A percentile compares a stretch with the other conserved stretches of the same genome.
Conservation (phyloP, 768 basidiomycete genomes). For the Lyophyllum semitale region DNA sequence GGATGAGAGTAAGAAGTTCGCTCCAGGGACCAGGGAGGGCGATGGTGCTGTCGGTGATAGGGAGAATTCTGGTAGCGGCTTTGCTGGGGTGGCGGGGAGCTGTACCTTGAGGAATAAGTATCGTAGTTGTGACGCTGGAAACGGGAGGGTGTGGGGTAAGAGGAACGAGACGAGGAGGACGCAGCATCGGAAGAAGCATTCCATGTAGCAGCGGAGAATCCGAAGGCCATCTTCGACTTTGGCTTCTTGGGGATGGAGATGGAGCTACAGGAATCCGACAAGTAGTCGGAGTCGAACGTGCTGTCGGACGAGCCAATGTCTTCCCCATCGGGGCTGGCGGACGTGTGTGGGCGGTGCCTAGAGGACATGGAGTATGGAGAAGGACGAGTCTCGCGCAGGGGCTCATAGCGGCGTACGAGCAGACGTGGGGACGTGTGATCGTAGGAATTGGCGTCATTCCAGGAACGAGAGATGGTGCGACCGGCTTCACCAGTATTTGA, state of each 20-base stretch:
- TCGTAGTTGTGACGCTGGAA: neutral
- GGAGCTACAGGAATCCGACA: neutral
- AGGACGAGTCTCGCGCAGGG: neutral
- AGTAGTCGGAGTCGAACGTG: neutral
- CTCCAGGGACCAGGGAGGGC: no score
- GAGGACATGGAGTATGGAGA: neutral
- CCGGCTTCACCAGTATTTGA: neutral
- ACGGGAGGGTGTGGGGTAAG: neutral
- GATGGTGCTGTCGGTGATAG: no score
- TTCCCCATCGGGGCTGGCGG: slow-evolving; percentile 3
- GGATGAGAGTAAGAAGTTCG: neutral
- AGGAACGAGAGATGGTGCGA: neutral
- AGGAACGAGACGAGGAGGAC: neutral
- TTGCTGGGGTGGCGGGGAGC: no score
- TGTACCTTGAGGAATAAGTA: no score
- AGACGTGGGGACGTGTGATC: neutral
- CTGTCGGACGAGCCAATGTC: slow-evolving; percentile 6
- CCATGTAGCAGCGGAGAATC: neutral
- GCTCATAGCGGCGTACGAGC: neutral
- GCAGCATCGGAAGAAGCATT: no score
- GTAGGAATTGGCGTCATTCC: neutral
- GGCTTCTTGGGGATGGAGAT: neutral
- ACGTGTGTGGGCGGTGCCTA: neutral
- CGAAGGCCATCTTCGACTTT: neutral
- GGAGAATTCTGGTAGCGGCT: no score